Percentiles rank a stretch among this genome's conserved stretches.
phyloP scores from a whole-genome alignment of 306 rosid species.

The Casuarina cunninghamiana region DNA sequence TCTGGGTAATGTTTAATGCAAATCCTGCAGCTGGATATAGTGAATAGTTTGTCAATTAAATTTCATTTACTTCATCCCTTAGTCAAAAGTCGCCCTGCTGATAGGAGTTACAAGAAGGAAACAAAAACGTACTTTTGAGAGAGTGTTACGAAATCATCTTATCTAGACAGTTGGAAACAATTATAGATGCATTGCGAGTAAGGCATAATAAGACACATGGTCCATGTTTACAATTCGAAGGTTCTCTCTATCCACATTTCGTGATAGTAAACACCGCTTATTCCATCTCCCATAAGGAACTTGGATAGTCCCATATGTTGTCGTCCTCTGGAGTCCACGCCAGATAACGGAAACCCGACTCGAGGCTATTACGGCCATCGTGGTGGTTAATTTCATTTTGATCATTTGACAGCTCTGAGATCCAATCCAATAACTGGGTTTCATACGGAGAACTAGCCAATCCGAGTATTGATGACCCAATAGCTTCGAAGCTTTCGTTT shows the following conservation, averaged over 20 bases:
- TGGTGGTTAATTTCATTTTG: slow-evolving; percentile 32
- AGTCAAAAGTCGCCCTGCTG: no score
- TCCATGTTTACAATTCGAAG: slow-evolving; percentile 12
- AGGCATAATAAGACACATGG: neutral
- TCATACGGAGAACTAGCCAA: slow-evolving; percentile 53
- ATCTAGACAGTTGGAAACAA: neutral
- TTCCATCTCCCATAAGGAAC: slow-evolving; percentile 59
- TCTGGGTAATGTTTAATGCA: no score
- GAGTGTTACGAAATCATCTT: no score
- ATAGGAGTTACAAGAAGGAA: no score
- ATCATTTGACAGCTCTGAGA: slow-evolving; percentile 41
- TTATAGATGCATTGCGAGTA: neutral
- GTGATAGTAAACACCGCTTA: slow-evolving; percentile 4
- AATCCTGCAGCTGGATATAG: no score
- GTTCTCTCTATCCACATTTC: slow-evolving; percentile 1
- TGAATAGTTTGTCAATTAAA: no score
- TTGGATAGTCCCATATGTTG: slow-evolving; percentile 49
- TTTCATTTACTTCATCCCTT: no score
- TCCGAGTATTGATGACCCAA: slow-evolving; percentile 30
- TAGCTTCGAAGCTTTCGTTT: slow-evolving; percentile 30
- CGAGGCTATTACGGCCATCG: slow-evolving; percentile 31
- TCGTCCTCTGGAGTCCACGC: slow-evolving; percentile 30
- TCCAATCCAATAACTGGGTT: slow-evolving; percentile 53
- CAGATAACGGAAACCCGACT: slow-evolving; percentile 22
- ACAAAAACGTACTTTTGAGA: no score